Evolutionary conservation across 495 filamentous ascomycete genomes (phyloP), one percentile per base, ranked within the genome.

Genomic region (Pyronema omphalodes): DNA sequence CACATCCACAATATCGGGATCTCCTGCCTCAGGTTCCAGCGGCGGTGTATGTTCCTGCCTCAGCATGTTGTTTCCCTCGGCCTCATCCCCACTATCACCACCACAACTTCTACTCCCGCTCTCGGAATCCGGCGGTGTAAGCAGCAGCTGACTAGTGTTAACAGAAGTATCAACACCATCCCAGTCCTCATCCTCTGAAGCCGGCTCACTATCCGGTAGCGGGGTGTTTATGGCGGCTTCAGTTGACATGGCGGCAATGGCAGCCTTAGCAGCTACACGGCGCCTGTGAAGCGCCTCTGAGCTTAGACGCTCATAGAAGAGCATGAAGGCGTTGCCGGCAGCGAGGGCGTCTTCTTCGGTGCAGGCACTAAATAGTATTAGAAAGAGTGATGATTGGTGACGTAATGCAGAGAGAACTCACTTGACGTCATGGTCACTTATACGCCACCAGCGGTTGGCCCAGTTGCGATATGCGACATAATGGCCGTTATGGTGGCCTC

Each of bases 401-500:
- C 1, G 19, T 17, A 6, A 9, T 19, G 6, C 9, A 8, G 48
- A 17, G 15, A 74, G 73, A 51, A 86, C 86, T 58, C 75, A 74
- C 55, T 69, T 74, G 7, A 94, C 87, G 53, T 83, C 78, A 44
- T 93, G 83, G 62, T 60, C 60, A 39, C 59, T 65, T 6, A 63
- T 63, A 50, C 55, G 52, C 43, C 56, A 58, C 59, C 58, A 60
- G 19, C 48, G 54, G 35, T 51, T 63, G 0, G 76, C 72, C 63
- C 84, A 79, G 61, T 81, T 80, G 43, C 86, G 71, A 62, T 91
- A 96, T 63, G 85, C 89, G 51, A 94, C 78, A 60, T 99, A 96
- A 69, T 99, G 93, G 0, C 93, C 93, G 57, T 91, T 94, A 55
- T 94, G 86, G 63, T 96, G 93, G 15, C 80, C 73, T 4, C 91